These are phyloP conservation scores for Myxozyma udenii DNA, from an alignment of 805 yeast genomes.

Conservation along the genomic window DNA sequence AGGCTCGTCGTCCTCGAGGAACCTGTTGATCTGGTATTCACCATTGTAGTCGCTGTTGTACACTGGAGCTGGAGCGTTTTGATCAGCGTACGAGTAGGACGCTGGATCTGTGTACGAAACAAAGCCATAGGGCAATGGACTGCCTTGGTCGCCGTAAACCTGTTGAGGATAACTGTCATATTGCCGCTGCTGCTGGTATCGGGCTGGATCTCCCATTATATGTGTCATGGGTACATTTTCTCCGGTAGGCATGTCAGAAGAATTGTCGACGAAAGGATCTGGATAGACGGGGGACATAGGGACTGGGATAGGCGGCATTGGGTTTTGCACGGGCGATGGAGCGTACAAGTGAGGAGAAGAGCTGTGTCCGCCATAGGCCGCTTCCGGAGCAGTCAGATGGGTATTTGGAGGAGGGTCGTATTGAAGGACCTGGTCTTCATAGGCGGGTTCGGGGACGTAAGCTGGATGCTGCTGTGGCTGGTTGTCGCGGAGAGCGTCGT, in stretches of 20 bases:
- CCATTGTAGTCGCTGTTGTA: background rate
- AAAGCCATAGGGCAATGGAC: background rate
- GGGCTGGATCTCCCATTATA: background rate
- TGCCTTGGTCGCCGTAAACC: background rate
- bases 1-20: slow-evolving; percentile 8
- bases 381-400: slow-evolving; percentile 3
- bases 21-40: background rate
- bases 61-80: background rate
- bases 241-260: background rate
- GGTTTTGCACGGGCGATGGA: background rate
- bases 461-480: slow-evolving; percentile 4
- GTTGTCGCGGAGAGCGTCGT: no score
- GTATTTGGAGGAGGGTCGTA: background rate
- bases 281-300: background rate
- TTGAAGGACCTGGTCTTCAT: slow-evolving; percentile 2
- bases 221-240: background rate
- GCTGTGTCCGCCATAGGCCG: slow-evolving; percentile 2
- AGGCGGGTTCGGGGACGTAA: background rate
- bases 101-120: background rate
- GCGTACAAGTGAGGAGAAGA: slow-evolving; percentile 2
- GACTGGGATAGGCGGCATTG: background rate
- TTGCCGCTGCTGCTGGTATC: background rate
- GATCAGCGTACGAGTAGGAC: no score
- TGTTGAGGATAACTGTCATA: background rate
- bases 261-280: background rate